Conservation (phyloP, 768 basidiomycete genomes). For the Mycena indigotica region DNA sequence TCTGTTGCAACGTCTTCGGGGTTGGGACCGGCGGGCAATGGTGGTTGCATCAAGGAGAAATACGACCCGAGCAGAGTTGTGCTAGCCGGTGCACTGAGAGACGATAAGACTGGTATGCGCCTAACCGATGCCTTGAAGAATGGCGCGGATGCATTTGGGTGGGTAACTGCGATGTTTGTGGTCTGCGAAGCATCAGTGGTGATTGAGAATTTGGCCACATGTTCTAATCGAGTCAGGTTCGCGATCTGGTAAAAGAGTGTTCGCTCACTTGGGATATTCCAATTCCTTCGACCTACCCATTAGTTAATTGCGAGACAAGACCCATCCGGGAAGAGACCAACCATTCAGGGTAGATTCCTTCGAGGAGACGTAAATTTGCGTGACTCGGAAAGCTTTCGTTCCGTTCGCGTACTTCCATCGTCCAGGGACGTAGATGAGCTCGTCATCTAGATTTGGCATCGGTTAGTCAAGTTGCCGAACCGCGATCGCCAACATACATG, state of each 20-base stretch:
- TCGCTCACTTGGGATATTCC: constrained; percentile 38
- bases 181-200: constrained; percentile 18
- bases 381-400: constrained; percentile 30
- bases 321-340: constrained; percentile 4
- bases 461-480: not conserved
- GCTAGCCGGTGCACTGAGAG: constrained; percentile 26
- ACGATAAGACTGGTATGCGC: constrained; percentile 29
- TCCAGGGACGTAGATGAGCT: constrained; percentile 37
- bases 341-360: constrained; percentile 34
- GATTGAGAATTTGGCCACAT: constrained; percentile 33
- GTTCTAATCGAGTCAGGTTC: constrained; percentile 25
- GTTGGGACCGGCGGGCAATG: constrained; percentile 25
- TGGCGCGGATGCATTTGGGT: constrained; percentile 24
- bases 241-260: not conserved
- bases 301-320: not conserved
- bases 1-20: constrained; percentile 28
- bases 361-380: constrained; percentile 38
- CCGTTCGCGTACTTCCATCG: constrained; percentile 35
- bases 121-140: constrained; percentile 35
- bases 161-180: constrained; percentile 29
- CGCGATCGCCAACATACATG: constrained; percentile 22
- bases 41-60: constrained; percentile 25
- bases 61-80: constrained; percentile 19
- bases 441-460: constrained; percentile 29
- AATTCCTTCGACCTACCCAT: constrained; percentile 33